phyloP scores from a whole-genome alignment of 164 flowering plant genomes.

The Stephania yunnanensis region DNA sequence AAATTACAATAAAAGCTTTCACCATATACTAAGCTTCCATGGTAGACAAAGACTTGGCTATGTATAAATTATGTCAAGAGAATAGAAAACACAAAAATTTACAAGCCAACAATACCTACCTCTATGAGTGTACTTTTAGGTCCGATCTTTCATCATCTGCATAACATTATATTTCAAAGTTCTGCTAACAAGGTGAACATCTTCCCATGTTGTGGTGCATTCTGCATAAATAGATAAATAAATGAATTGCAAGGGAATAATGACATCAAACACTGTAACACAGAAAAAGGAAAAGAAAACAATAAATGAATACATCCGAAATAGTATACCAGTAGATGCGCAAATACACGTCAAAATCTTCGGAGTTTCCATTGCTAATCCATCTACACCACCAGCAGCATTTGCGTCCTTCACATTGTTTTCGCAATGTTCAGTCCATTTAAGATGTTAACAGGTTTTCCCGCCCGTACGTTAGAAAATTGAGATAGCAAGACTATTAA shows the following conservation, averaged over 20 bases:
- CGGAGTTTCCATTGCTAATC: neutral
- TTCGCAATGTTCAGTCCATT: neutral
- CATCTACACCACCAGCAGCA: conserved; percentile 73
- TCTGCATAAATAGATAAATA: neutral
- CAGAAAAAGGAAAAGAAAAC: no score
- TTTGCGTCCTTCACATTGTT: no score
- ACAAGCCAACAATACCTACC: no score
- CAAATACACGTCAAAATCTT: neutral
- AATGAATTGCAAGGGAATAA: neutral
- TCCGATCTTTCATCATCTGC: conserved; percentile 93
- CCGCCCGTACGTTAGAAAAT: no score
- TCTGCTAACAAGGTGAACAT: conserved; percentile 35
- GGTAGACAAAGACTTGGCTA: no score
- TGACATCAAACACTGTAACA: neutral
- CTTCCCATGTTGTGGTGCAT: conserved; percentile 54
- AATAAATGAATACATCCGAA: neutral
- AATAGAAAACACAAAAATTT: no score
- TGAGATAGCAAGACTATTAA: no score
- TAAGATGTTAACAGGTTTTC: no score
- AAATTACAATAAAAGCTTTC: no score
- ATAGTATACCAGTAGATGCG: neutral
- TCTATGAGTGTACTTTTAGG: conserved; percentile 67
- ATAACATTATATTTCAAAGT: no score
- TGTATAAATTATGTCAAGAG: no score
- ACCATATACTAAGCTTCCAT: no score